Percentiles rank a stretch among this genome's conserved stretches.
Evolutionary conservation across 176 grass and related monocot genomes (phyloP).

Genomic region (Lolium multiflorum): DNA sequence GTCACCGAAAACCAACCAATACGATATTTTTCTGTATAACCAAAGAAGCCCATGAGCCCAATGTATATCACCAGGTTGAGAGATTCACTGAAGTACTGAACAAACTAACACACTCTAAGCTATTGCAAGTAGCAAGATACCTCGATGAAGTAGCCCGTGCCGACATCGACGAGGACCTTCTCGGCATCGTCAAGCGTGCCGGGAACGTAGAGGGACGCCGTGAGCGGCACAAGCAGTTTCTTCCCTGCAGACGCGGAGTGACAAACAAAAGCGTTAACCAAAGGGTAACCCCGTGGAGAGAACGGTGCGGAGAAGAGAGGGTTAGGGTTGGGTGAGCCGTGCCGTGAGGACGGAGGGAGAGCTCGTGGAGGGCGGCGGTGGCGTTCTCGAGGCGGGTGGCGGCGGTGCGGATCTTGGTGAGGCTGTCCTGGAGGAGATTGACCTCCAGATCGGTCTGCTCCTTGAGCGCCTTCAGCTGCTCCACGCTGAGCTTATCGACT

Average conservation of each 20-base stretch:
- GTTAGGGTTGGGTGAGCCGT: background rate
- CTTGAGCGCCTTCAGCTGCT: constrained; percentile 87
- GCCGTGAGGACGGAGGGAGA: constrained; percentile 83
- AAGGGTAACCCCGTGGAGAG: background rate
- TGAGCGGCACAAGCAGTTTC: constrained; percentile 91
- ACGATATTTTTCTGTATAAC: background rate
- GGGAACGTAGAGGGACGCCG: constrained; percentile 91
- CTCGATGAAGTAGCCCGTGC: constrained; percentile 97
- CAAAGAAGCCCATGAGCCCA: background rate
- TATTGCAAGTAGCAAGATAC: constrained; percentile 43
- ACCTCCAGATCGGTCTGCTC: constrained; percentile 97
- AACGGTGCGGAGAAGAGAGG: background rate
- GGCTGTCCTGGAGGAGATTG: constrained; percentile 91
- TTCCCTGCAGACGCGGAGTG: constrained; percentile 63
- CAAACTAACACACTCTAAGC: background rate
- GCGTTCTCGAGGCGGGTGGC: constrained; percentile 77
- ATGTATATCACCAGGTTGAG: background rate
- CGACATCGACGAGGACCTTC: constrained; percentile 93
- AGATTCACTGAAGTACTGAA: background rate
- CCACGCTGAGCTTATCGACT: constrained; percentile 74
- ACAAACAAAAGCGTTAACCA: constrained; percentile 8
- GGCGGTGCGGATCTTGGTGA: constrained; percentile 88
- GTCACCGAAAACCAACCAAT: background rate
- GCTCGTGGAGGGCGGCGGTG: constrained; percentile 73
- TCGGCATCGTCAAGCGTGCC: constrained; percentile 84